Evolutionary conservation across 2,329 filamentous ascomycete species (phyloP), one percentile per base, ranked within the genome.

Genomic region (Calonectria hongkongensis): DNA sequence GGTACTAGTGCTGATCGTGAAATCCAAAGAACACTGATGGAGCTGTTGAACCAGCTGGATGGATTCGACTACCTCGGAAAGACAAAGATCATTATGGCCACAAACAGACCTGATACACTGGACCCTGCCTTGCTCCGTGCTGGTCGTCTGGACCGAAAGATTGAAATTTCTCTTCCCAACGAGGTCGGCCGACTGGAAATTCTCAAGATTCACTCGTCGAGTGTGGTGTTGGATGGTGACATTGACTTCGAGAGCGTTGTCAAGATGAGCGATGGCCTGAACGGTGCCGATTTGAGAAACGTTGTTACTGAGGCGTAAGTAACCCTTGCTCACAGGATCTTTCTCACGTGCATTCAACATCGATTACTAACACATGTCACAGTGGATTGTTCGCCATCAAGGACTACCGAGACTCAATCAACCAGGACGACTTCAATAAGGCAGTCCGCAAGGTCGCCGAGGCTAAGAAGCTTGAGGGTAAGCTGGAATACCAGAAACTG

Each of bases 11-110:
- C 97, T 64, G 97, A 99, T 87, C 93, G 97, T 82, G 97, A 99
- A 85, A 99, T 99, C 79, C 97, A 99, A 87, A 93, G 97, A 82
- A 99, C 97, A 43, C 89, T 99, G 73, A 99, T 99, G 97, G 97
- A 99, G 85, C 90, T 99, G 68, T 93, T 99, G 75, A 99, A 99
- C 86, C 97, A 99, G 86, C 92, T 99, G 67, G 97, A 99, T 84
- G 97, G 97, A 78, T 99, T 99, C 88, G 97, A 99, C 87, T 99
- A 99, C 87, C 90, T 99, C 45, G 97, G 97, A 79, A 98, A 99
- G 90, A 99, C 97, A 68, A 99, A 99, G 89, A 99, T 99, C 84
- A 99, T 99, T 88, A 99, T 99, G 97, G 97, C 96, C 45, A 98
- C 97, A 72, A 99, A 99, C 89, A 91, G 97, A 86, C 97, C 96